phyloP scores from a whole-genome alignment of 306 rosid genomes.

The Macrotyloma uniflorum region DNA sequence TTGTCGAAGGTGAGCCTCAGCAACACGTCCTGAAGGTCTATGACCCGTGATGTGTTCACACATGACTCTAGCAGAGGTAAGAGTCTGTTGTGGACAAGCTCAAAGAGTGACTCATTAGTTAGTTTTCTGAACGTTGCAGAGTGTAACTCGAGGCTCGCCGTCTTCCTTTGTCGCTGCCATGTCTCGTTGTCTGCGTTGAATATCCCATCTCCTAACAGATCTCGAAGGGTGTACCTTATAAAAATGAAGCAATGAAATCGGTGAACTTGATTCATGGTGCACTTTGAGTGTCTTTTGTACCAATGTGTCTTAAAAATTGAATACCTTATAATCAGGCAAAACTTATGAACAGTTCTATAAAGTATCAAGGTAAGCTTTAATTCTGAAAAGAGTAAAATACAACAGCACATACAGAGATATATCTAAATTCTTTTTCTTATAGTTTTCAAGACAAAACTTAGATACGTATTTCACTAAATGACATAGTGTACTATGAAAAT shows the following conservation, averaged over 20 bases:
- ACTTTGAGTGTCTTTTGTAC: no score
- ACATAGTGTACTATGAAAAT: no score
- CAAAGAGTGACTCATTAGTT: constrained; percentile 60
- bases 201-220: constrained; percentile 84
- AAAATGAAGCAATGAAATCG: neutral
- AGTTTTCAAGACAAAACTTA: no score
- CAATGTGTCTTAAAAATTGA: no score
- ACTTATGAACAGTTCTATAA: neutral
- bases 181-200: constrained; percentile 77
- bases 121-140: constrained; percentile 66
- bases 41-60: neutral
- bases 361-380: no score
- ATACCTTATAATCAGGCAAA: neutral
- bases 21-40: constrained; percentile 82
- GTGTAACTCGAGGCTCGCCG: constrained; percentile 85
- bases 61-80: constrained; percentile 59
- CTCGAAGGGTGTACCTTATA: constrained; percentile 56
- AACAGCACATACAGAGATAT: no score
- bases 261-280: neutral
- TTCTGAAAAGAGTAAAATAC: no score
- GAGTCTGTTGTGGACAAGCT: constrained; percentile 73
- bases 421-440: no score
- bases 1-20: constrained; percentile 83
- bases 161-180: constrained; percentile 83
- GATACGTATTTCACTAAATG: neutral